phyloP scores from a whole-genome alignment of 2,329 filamentous ascomycete species.

The Fusarium nisikadoi region DNA sequence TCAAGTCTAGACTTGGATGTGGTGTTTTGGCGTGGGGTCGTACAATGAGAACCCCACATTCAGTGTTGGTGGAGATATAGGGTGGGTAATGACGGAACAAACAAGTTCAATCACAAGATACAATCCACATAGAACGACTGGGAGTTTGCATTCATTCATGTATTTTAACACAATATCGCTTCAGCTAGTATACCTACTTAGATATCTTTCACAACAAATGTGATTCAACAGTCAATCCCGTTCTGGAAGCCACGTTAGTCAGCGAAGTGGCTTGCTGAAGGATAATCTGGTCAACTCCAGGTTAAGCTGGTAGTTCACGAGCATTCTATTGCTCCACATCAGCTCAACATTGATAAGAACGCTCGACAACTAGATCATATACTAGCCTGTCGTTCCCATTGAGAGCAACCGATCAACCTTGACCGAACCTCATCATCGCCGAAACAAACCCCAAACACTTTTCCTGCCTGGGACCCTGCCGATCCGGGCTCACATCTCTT shows the following conservation, averaged over 20 bases:
- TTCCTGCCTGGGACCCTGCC: neutral
- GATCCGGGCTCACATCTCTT: conserved; percentile 7
- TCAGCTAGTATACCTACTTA: neutral
- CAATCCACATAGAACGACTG: neutral
- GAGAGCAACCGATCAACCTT: neutral
- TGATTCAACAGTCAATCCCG: neutral
- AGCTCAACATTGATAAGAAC: conserved; percentile 20
- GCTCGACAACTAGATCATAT: neutral
- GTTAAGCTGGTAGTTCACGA: neutral
- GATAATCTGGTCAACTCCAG: neutral
- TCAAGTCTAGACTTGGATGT: conserved; percentile 2
- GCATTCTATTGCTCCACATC: neutral
- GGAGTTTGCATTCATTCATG: neutral
- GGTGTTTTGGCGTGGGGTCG: conserved; percentile 38
- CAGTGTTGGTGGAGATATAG: neutral
- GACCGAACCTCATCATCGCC: neutral
- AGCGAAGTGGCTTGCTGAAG: conserved; percentile 13
- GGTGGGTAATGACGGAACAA: neutral
- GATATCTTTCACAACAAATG: neutral
- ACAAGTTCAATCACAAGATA: neutral
- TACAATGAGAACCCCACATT: conserved; percentile 20
- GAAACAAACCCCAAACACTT: conserved; percentile 5
- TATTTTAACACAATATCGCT: neutral
- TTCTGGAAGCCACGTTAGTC: conserved; percentile 8
- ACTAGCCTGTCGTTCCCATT: neutral